Conservation (phyloP, 306 rosid species). For the Malus asiatica region DNA sequence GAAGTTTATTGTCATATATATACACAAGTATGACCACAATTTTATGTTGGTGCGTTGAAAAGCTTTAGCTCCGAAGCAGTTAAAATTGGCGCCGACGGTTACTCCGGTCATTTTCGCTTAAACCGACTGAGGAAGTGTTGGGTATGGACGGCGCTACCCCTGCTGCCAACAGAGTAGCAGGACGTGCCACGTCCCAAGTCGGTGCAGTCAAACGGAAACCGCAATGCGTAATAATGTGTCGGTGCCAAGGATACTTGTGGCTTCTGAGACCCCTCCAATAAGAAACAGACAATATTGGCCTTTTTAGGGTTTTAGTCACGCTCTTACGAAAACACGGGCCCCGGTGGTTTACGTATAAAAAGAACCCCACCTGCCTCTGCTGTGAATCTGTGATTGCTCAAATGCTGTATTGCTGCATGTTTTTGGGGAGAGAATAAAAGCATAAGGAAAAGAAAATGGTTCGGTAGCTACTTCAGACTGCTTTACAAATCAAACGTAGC, state of each 20-base stretch:
- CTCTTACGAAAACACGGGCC: not conserved
- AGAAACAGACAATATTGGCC: slow-evolving; percentile 14
- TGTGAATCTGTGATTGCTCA: not conserved
- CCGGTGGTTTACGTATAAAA: not conserved
- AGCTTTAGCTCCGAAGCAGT: not conserved
- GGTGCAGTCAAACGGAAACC: slow-evolving; percentile 1
- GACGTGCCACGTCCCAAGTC: slow-evolving; percentile 1
- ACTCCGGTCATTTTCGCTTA: not conserved
- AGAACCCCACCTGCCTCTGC: not conserved
- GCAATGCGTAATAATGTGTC: not conserved
- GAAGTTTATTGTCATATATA: too few relatives aligned
- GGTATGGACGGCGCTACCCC: slow-evolving; percentile 3
- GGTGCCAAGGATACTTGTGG: not conserved
- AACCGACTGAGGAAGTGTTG: not conserved
- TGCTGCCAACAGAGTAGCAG: not conserved
- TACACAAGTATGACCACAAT: not conserved
- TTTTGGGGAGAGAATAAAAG: not conserved
- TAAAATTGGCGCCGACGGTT: not conserved
- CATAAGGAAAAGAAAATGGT: not conserved
- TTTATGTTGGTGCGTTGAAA: not conserved
- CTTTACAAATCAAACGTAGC: too few relatives aligned
- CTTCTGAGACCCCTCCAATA: not conserved
- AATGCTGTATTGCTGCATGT: not conserved
- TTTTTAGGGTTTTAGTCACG: slow-evolving; percentile 3
- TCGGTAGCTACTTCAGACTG: not conserved